Evolutionary conservation across 2,329 filamentous ascomycete genomes (phyloP).

Genomic region (Aureobasidium sp.): DNA sequence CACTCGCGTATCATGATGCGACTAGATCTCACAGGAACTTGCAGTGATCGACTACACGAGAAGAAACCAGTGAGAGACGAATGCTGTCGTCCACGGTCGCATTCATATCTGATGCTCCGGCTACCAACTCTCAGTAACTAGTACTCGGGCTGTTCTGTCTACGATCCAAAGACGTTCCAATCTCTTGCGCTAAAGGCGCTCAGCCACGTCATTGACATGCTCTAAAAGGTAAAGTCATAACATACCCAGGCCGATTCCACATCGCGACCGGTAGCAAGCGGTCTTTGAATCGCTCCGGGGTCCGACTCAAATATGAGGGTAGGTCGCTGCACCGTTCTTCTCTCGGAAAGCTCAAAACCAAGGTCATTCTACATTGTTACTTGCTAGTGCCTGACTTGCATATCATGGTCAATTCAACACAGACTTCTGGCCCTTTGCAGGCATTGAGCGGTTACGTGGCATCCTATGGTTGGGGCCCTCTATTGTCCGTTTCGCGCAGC

Average conservation of each 20-base stretch:
- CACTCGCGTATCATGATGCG: not conserved
- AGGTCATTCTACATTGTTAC: slow-evolving; percentile 9
- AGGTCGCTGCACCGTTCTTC: not conserved
- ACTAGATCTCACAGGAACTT: not conserved
- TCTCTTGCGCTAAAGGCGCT: slow-evolving; percentile 1
- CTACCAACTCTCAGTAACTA: not conserved
- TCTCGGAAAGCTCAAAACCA: not conserved
- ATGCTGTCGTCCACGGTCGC: not conserved
- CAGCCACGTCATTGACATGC: slow-evolving; percentile 17
- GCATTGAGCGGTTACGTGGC: slow-evolving; percentile 35
- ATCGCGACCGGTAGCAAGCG: slow-evolving; percentile 7
- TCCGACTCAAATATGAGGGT: slow-evolving; percentile 7
- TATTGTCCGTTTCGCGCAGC: slow-evolving; percentile 39
- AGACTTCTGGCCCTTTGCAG: slow-evolving; percentile 31
- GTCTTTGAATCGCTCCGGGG: slow-evolving; percentile 12
- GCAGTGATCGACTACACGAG: not conserved
- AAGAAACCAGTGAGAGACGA: not conserved
- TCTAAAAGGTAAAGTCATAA: slow-evolving; percentile 17
- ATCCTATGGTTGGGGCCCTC: slow-evolving; percentile 40
- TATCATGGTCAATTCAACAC: slow-evolving; percentile 28
- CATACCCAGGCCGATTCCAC: not conserved
- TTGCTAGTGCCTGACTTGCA: slow-evolving; percentile 6
- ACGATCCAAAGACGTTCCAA: not conserved
- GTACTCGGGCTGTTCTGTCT: not conserved
- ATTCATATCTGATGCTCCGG: not conserved